Conservation (phyloP, 352 stramenopile species). For the Globisporangium spiculum region DNA sequence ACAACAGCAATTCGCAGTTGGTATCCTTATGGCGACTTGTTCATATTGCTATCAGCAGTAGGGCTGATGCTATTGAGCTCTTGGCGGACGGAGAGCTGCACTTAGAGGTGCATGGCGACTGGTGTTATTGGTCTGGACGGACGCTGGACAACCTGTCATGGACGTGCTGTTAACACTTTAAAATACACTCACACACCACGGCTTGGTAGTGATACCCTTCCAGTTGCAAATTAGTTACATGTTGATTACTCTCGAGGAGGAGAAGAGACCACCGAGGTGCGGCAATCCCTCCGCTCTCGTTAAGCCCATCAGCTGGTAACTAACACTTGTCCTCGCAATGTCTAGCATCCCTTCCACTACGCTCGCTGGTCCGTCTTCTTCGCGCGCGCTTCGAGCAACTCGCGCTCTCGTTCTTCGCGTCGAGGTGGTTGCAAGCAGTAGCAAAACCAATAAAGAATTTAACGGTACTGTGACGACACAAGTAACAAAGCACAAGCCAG, state of each 20-base stretch:
- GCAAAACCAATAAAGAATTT: slow-evolving; percentile 55
- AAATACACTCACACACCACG: background rate
- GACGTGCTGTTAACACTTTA: background rate
- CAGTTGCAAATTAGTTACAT: slow-evolving; percentile 53
- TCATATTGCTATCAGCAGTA: background rate
- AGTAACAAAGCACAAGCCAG: slow-evolving; percentile 6
- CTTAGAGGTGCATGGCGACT: background rate
- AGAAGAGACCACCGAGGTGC: slow-evolving; percentile 14
- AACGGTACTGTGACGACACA: slow-evolving; percentile 50
- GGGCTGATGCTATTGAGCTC: background rate
- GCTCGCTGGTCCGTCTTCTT: slow-evolving; percentile 4
- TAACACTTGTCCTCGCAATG: slow-evolving; percentile 53
- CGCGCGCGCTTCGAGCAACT: slow-evolving; percentile 4
- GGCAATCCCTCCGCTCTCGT: slow-evolving; percentile 18
- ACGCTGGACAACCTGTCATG: background rate
- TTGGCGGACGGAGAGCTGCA: background rate
- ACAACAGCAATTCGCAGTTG: too few species aligned
- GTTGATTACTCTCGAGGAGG: slow-evolving; percentile 33
- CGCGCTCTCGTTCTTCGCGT: background rate
- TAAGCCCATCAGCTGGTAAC: slow-evolving; percentile 29
- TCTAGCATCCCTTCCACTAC: slow-evolving; percentile 45
- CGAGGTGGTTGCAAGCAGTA: slow-evolving; percentile 13
- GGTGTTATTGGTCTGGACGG: background rate
- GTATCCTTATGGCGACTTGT: too few species aligned
- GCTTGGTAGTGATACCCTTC: background rate